A percentile compares a stretch with the other conserved stretches of the same genome.
Evolutionary conservation across 768 basidiomycete species (phyloP).

Genomic region (Hortiboletus flavorubellus): DNA sequence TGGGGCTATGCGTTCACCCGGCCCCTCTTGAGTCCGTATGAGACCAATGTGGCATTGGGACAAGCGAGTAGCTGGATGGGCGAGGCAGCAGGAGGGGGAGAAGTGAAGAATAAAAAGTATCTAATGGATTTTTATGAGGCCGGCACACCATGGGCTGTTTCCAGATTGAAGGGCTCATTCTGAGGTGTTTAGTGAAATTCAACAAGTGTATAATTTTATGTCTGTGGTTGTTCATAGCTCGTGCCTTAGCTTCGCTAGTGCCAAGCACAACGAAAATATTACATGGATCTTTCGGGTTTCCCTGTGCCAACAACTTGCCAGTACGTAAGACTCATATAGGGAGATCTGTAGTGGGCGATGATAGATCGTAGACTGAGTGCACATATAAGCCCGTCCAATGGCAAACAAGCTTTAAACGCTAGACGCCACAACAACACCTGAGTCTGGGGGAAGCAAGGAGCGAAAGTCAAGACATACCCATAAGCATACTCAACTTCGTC

Average conservation of each 20-base stretch:
- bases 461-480: slow-evolving; percentile 48
- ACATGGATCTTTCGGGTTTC: no score
- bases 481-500: slow-evolving; percentile 91
- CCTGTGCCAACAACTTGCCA: not conserved
- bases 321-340: not conserved
- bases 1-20: slow-evolving; percentile 96
- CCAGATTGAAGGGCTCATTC: slow-evolving; percentile 56
- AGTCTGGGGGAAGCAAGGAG: not conserved
- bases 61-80: slow-evolving; percentile 65
- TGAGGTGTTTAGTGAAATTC: slow-evolving; percentile 2
- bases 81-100: slow-evolving; percentile 20
- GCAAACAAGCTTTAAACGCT: not conserved
- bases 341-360: not conserved
- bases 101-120: slow-evolving; percentile 44
- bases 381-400: not conserved
- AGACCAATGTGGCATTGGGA: slow-evolving; percentile 80
- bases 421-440: slow-evolving; percentile 22
- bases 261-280: not conserved
- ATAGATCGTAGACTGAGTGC: not conserved
- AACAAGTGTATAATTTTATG: not conserved
- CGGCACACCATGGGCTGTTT: slow-evolving; percentile 71
- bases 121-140: slow-evolving; percentile 97
- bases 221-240: not conserved
- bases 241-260: not conserved
- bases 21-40: slow-evolving; percentile 91